Evolutionary conservation across 345 rosid species (phyloP).

Genomic region (Firmiana major): DNA sequence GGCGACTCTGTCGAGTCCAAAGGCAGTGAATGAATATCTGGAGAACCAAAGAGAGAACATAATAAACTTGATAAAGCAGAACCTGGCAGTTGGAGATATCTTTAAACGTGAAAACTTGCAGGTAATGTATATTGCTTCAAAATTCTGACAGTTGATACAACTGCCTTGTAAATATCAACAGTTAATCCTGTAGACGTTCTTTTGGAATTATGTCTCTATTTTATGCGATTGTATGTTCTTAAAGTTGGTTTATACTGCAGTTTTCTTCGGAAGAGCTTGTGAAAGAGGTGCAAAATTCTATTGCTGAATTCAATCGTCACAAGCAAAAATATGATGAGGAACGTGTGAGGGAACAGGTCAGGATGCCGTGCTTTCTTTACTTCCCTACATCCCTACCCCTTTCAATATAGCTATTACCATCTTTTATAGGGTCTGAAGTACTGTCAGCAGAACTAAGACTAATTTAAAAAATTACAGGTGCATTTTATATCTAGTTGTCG

Average conservation of each 20-base stretch:
- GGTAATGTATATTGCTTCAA: neutral
- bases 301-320: constrained; percentile 69
- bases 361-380: constrained; percentile 6
- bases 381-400: neutral
- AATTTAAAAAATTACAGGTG: neutral
- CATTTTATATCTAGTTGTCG: too few relatives aligned
- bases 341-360: constrained; percentile 71
- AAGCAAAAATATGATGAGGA: constrained; percentile 87
- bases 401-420: neutral
- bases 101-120: constrained; percentile 21
- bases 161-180: neutral
- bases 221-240: neutral
- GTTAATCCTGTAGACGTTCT: neutral
- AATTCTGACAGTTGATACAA: neutral
- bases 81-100: constrained; percentile 19
- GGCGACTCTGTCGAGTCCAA: constrained; percentile 76
- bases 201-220: neutral
- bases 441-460: neutral
- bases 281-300: constrained; percentile 71
- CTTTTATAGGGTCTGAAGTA: neutral
- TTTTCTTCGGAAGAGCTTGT: constrained; percentile 74
- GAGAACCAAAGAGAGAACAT: constrained; percentile 41
- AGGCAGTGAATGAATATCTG: constrained; percentile 72
- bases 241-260: constrained; percentile 30
- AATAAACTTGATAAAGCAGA: constrained; percentile 3